phyloP scores from a whole-genome alignment of 2,329 filamentous ascomycete species.

The Colletotrichum caudatum region DNA sequence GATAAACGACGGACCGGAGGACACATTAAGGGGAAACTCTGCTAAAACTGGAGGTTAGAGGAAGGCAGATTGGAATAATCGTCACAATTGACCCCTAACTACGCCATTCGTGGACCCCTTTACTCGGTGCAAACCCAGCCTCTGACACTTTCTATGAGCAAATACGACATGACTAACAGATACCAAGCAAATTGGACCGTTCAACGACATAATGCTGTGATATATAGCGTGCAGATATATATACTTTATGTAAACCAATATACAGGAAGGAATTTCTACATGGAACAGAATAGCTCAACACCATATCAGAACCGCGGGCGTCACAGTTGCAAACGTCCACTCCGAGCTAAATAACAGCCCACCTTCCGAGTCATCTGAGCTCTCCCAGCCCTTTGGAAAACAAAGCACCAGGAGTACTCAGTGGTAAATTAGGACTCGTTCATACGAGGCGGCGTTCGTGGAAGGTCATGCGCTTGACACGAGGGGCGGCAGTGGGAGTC shows the following conservation, averaged over 20 bases:
- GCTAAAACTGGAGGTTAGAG: no score
- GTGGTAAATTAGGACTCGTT: neutral
- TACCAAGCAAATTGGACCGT: no score
- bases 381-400: neutral
- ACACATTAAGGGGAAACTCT: no score
- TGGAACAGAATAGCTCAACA: conserved; percentile 25
- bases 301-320: conserved; percentile 20
- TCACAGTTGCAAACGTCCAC: conserved; percentile 28
- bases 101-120: no score
- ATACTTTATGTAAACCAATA: conserved; percentile 34
- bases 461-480: conserved; percentile 39
- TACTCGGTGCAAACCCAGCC: no score
- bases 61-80: no score
- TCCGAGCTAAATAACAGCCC: conserved; percentile 3
- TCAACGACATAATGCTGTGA: conserved; percentile 22
- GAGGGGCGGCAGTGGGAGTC: conserved; percentile 8
- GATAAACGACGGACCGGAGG: no score
- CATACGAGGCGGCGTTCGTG: conserved; percentile 40
- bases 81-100: no score
- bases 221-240: conserved; percentile 38
- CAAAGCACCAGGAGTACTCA: neutral
- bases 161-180: neutral
- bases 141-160: neutral
- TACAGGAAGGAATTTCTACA: conserved; percentile 38
- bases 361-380: neutral